Percentiles rank a stretch among this genome's conserved stretches.
Evolutionary conservation across 176 grass and related monocot species (phyloP).

Genomic region (Eremochloa ophiuroides): DNA sequence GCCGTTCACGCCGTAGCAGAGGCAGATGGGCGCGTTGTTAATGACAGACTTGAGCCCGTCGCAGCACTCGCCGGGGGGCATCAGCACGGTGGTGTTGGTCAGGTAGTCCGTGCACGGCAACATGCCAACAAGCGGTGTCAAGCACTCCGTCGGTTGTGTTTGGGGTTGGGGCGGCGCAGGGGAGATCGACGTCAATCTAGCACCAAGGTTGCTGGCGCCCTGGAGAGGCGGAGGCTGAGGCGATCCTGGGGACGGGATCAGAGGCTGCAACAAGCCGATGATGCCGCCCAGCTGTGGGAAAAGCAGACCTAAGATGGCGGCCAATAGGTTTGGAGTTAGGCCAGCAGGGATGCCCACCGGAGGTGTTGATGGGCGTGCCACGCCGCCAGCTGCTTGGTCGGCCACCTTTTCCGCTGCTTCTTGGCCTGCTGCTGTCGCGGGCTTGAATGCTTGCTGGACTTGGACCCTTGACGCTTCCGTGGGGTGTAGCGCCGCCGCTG

Average conservation of each 20-base stretch:
- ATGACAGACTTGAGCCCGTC: too few relatives aligned
- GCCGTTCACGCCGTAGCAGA: too few relatives aligned
- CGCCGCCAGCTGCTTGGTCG: too few relatives aligned
- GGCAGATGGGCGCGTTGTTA: too few relatives aligned
- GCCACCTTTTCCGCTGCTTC: too few relatives aligned
- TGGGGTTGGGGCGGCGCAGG: not conserved
- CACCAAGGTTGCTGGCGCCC: not conserved
- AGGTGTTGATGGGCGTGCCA: too few relatives aligned
- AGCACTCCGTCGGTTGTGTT: conserved; percentile 12
- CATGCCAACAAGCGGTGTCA: not conserved
- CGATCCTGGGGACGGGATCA: not conserved
- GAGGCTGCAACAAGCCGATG: not conserved
- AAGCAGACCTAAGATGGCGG: not conserved
- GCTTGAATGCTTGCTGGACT: not conserved
- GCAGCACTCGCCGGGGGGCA: too few relatives aligned
- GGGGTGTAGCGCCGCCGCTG: not conserved
- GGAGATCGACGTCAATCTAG: not conserved
- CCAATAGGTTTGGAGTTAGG: not conserved
- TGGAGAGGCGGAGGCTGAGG: not conserved
- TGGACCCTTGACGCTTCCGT: not conserved
- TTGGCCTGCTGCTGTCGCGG: too few relatives aligned
- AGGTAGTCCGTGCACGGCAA: too few relatives aligned
- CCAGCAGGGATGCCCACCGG: not conserved
- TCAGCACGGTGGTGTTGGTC: too few relatives aligned
- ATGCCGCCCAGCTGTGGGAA: not conserved